phyloP scores from a whole-genome alignment of 345 rosid species.

The Eucalyptus curtisii region DNA sequence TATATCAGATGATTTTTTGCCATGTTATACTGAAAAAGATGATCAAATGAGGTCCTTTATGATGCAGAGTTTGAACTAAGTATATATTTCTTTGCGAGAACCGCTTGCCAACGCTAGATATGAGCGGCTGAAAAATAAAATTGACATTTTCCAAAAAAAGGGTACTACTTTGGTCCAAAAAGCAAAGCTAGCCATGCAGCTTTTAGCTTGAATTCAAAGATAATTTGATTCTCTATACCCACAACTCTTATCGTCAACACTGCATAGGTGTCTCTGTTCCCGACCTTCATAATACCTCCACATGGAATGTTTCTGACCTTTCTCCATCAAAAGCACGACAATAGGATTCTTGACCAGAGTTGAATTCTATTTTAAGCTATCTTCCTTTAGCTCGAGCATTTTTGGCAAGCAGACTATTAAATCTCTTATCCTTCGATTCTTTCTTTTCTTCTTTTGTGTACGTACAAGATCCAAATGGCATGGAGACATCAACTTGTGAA shows the following conservation, averaged over 20 bases:
- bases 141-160: background rate
- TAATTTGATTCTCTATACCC: background rate
- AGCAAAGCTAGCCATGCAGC: background rate
- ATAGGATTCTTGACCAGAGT: background rate
- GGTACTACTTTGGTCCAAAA: background rate
- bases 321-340: background rate
- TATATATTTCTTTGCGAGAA: background rate
- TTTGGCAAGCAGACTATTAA: background rate
- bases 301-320: background rate
- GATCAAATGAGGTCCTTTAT: no score
- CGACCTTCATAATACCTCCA: background rate
- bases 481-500: background rate
- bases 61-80: background rate
- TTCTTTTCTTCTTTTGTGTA: background rate
- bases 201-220: background rate
- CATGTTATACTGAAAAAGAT: no score
- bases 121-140: background rate
- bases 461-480: background rate
- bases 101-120: background rate
- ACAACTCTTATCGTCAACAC: background rate
- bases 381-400: background rate
- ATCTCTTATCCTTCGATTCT: background rate
- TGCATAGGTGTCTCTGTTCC: background rate
- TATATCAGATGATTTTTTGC: no score
- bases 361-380: background rate